Base-by-base conservation (phyloP, 345 rosid genomes). In the Bruguiera parviflora region DNA sequence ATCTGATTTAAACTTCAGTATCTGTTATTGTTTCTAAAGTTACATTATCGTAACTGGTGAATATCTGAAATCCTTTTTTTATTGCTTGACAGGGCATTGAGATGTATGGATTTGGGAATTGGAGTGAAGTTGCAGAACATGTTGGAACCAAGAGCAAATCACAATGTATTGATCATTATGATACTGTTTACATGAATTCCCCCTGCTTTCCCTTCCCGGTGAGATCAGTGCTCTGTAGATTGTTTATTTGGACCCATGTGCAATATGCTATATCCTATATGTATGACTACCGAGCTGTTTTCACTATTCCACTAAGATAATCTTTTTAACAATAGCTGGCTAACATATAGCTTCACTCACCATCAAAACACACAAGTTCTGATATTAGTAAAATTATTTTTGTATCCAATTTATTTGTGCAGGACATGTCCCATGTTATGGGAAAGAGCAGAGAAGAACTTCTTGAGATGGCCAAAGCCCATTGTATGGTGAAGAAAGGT, bases 381-480 rank as follows among this genome's bases (percentile, higher is more conserved):
- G 18, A 24, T 56, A 3, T 27, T 56, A 49, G 31, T 53, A 55
- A 46, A 60, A 16, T 18, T 63, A 43, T 51, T 71, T 59, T 58
- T 27, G 8, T 69, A 61, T 46, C 58, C 69, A 25, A 67, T 66
- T 74, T 68, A 19, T 65, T 46, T 67, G 21, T 66, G 37, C 70
- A 92, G 97, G 96, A 90, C 81, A 72, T 95, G 85, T 92, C 98
- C 78, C 91, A 68, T 85, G 86, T 92, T 58, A 80, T 72, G 87
- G 97, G 96, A 61, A 95, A 92, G 84, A 87, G 84, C 81, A 85
- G 81, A 84, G 96, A 90, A 58, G 98, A 95, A 82, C 96, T 95
- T 68, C 80, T 95, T 81, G 92, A 96, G n/a, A 90, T 92, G 92
- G 88, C 89, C 35, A 85, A 83, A 79, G 83, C 65, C 59, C 66